phyloP scores from a whole-genome alignment of 257 asterid species.

The Paraleonurus japonicus region DNA sequence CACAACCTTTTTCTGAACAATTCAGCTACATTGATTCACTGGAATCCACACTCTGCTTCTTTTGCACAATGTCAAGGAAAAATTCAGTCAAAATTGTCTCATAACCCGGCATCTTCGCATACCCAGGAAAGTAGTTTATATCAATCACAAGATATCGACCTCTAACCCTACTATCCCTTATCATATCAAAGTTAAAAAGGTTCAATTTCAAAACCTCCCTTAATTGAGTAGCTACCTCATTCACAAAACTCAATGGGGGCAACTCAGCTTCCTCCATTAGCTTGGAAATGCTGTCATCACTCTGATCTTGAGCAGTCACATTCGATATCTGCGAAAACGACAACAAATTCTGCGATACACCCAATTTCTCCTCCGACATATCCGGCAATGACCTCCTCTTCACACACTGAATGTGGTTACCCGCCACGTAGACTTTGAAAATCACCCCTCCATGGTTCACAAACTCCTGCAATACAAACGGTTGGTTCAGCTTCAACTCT shows the following conservation, averaged over 20 bases:
- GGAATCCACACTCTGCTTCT: constrained; percentile 27
- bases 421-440: constrained; percentile 82
- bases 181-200: constrained; percentile 84
- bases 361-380: constrained; percentile 37
- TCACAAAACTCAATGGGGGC: constrained; percentile 57
- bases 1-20: not conserved
- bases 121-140: constrained; percentile 88
- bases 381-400: constrained; percentile 74
- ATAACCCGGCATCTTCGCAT: constrained; percentile 66
- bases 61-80: constrained; percentile 53
- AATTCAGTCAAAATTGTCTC: constrained; percentile 66
- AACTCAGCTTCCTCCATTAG: constrained; percentile 47
- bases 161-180: constrained; percentile 47
- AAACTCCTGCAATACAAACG: constrained; percentile 78
- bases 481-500: constrained; percentile 38
- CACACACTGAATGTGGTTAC: constrained; percentile 57
- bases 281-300: constrained; percentile 34
- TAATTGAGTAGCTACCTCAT: constrained; percentile 51
- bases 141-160: constrained; percentile 70
- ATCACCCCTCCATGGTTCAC: constrained; percentile 88
- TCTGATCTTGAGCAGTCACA: constrained; percentile 36
- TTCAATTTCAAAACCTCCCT: constrained; percentile 61
- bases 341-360: constrained; percentile 28
- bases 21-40: constrained; percentile 11
- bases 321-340: constrained; percentile 81